These are phyloP conservation scores for Lasiodiplodia hormozganensis DNA, from an alignment of 2,329 filamentous ascomycete species.

Conservation along the genomic window DNA sequence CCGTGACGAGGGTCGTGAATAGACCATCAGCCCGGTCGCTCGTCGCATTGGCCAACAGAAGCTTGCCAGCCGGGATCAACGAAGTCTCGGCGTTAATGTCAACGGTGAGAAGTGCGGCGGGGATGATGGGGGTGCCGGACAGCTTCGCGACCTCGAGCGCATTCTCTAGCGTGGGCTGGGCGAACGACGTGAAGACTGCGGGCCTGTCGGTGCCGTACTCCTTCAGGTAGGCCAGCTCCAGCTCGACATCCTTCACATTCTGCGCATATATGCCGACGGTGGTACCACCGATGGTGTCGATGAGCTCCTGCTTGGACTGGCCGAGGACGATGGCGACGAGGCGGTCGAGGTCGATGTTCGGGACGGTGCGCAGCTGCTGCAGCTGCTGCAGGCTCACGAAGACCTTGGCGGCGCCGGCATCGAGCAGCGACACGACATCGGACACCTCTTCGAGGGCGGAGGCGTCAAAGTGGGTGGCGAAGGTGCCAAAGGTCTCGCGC, in stretches of 20 bases:
- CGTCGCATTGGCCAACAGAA: conserved; percentile 77
- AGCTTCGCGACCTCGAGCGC: conserved; percentile 52
- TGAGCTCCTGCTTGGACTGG: conserved; percentile 49
- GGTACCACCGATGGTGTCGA: conserved; percentile 49
- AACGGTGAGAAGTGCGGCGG: conserved; percentile 73
- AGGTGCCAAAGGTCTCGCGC: conserved; percentile 61
- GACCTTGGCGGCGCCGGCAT: conserved; percentile 83
- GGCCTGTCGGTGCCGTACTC: conserved; percentile 58
- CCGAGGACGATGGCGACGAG: conserved; percentile 62
- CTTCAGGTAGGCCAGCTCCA: conserved; percentile 55
- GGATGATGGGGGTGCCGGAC: conserved; percentile 72
- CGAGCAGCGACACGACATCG: conserved; percentile 80
- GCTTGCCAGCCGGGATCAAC: conserved; percentile 69
- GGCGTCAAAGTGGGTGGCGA: conserved; percentile 77
- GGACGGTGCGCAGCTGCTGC: conserved; percentile 57
- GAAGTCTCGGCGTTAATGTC: conserved; percentile 65
- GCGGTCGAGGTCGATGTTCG: conserved; percentile 62
- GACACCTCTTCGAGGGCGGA: conserved; percentile 71
- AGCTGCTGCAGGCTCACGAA: conserved; percentile 79
- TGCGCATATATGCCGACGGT: conserved; percentile 54
- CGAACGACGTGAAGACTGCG: conserved; percentile 59
- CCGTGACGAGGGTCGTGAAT: conserved; percentile 87
- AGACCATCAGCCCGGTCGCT: conserved; percentile 85
- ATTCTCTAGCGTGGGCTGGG: conserved; percentile 47
- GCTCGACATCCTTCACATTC: conserved; percentile 51